phyloP scores from a whole-genome alignment of 108 stramenopile genomes.

The Seminavis robusta region DNA sequence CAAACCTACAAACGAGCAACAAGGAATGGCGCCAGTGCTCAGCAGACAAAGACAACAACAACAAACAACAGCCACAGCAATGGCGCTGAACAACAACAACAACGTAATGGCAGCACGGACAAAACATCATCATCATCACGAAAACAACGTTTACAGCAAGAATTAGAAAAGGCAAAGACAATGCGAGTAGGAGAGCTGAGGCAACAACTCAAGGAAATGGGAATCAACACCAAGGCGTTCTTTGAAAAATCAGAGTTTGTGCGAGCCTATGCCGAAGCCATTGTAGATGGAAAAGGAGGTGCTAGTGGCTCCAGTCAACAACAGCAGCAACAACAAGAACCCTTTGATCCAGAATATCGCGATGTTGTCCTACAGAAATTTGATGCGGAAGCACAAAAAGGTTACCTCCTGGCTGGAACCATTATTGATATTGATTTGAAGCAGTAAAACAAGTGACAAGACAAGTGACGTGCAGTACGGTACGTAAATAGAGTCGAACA shows the following conservation, averaged over 20 bases:
- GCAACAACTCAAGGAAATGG: slow-evolving; percentile 50
- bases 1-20: background rate
- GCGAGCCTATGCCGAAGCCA: slow-evolving; percentile 47
- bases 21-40: too few relatives aligned
- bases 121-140: slow-evolving; percentile 22
- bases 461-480: background rate
- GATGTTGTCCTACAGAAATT: slow-evolving; percentile 66
- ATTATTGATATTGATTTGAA: slow-evolving; percentile 2
- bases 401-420: background rate
- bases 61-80: background rate
- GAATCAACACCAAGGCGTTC: slow-evolving; percentile 57
- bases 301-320: slow-evolving; percentile 10
- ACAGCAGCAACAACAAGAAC: slow-evolving; percentile 31
- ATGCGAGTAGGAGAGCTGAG: slow-evolving; percentile 60
- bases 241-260: slow-evolving; percentile 66
- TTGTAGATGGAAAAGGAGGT: slow-evolving; percentile 46
- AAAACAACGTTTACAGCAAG: slow-evolving; percentile 43
- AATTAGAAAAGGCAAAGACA: slow-evolving; percentile 56
- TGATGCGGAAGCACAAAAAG: slow-evolving; percentile 5
- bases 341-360: slow-evolving; percentile 59
- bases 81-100: background rate
- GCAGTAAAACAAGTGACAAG: background rate
- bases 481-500: too few relatives aligned
- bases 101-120: background rate
- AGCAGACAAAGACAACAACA: background rate